Evolutionary conservation across 768 basidiomycete species (phyloP).

Genomic region (Coprinopsis strossmayeri): DNA sequence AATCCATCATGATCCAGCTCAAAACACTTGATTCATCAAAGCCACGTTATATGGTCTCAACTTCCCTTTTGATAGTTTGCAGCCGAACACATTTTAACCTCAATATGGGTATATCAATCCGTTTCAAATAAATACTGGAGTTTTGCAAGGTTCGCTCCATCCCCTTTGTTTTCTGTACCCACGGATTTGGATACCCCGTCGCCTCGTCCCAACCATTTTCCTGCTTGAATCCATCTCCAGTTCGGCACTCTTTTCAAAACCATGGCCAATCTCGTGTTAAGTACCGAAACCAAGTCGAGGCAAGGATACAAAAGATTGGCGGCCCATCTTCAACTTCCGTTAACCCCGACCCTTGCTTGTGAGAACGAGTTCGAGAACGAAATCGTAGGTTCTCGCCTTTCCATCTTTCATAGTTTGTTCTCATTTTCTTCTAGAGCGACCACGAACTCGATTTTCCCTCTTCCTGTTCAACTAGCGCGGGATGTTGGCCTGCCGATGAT

Average conservation of each 20-base stretch:
- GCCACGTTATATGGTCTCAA: too few relatives aligned
- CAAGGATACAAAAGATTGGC: slow-evolving; percentile 1
- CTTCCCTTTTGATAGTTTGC: too few relatives aligned
- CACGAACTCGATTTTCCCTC: background rate
- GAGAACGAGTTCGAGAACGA: slow-evolving; percentile 8
- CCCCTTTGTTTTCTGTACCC: too few relatives aligned
- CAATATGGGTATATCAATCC: too few relatives aligned
- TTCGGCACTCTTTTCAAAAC: background rate
- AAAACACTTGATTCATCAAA: too few relatives aligned
- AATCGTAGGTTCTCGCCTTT: background rate
- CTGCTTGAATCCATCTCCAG: background rate
- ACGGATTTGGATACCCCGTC: too few relatives aligned
- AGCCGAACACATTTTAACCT: too few relatives aligned
- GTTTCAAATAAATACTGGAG: too few relatives aligned
- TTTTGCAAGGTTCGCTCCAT: too few relatives aligned
- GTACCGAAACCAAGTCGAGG: background rate
- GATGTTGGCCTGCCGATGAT: slow-evolving; percentile 4
- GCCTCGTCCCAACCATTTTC: too few relatives aligned
- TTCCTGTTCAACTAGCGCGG: slow-evolving; percentile 3
- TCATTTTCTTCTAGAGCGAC: slow-evolving; percentile 1
- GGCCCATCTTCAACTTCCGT: background rate
- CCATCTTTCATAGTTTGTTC: background rate
- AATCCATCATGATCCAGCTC: too few relatives aligned
- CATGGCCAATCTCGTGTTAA: background rate
- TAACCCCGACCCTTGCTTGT: background rate